These are phyloP conservation scores for Pterocarpus santalinus DNA, from an alignment of 306 rosid species.

Conservation along the genomic window DNA sequence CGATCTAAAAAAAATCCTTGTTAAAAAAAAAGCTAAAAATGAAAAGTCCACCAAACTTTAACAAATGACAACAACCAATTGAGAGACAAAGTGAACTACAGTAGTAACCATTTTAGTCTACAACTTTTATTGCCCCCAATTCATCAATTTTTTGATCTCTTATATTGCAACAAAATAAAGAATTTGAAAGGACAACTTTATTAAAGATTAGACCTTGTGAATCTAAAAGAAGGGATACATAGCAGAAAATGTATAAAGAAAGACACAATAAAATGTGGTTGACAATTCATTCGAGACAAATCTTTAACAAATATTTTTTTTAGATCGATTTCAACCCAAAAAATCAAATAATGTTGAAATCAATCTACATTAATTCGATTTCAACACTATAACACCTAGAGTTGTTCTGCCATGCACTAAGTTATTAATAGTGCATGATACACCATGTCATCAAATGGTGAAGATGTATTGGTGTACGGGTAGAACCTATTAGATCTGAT, in stretches of 20 bases:
- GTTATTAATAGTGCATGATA: too few species aligned
- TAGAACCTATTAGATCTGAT: too few species aligned
- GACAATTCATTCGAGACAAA: slow-evolving; percentile 21
- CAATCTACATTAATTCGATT: too few species aligned
- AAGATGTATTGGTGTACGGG: too few species aligned
- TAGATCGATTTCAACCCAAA: too few species aligned
- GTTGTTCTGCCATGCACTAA: too few species aligned
- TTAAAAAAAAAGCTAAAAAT: too few species aligned
- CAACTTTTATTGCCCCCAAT: slow-evolving; percentile 86
- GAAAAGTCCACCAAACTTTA: slow-evolving; percentile 60
- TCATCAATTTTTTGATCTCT: slow-evolving; percentile 89
- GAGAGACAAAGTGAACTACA: slow-evolving; percentile 66
- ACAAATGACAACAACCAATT: slow-evolving; percentile 65
- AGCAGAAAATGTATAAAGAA: slow-evolving; percentile 23
- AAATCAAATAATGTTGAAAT: too few species aligned
- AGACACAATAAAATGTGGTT: neutral
- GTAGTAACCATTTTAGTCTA: slow-evolving; percentile 70
- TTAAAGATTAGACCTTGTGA: slow-evolving; percentile 19
- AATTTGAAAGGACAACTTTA: slow-evolving; percentile 38
- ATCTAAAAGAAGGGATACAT: slow-evolving; percentile 26
- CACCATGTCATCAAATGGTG: too few species aligned
- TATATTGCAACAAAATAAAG: slow-evolving; percentile 71
- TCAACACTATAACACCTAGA: too few species aligned
- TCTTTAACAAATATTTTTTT: neutral
- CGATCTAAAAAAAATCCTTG: too few species aligned